Base-by-base conservation (phyloP, 2,329 filamentous ascomycete genomes). In the Proliferodiscus dingleyae region DNA sequence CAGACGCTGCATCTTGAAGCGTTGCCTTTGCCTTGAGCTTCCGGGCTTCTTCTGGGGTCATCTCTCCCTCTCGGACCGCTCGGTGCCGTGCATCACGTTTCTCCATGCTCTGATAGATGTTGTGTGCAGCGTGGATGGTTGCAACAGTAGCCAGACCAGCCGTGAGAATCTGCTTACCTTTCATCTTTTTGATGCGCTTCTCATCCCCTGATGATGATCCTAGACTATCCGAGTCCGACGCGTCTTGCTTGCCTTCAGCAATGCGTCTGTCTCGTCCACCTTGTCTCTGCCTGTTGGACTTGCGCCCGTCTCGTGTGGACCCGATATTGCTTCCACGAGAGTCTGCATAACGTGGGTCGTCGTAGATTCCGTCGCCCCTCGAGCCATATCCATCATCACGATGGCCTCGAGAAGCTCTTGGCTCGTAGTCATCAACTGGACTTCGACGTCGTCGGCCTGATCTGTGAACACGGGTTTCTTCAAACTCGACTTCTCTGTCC, bases 71-170 rank as follows among this genome's bases (percentile, higher is more conserved):
- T 23, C 71, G 67, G n/a, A 85, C 71, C 43, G 78, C 68, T 56
- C 75, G 72, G 59, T 73, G 71, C 39, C 81, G 71, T 54, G 79
- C 73, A 52, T 84, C 75, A 46, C 80, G 75, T 49, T 80, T 80
- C 55, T 81, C 77, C 68, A 83, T 74, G 57, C 75, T 78, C 52
- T 74, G 71, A 64, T 83, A 81, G 44, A 85, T 71, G 50, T 73
- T 75, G 61, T 85, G 80, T 11, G 78, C 81, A 19, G 81, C 81
- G 65, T 85, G 81, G 51, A 85, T 83, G 22, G 81, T 85, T 29
- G 82, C 82, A 48, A 85, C 75, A 46, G 79, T 81, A 43, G 82
- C 81, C 47, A 85, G 68, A 52, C 81, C 80, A 44, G 80, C 77
- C 54, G 80, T 83, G 52, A 85, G 62, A 59, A 83, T 64, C 70